phyloP scores from a whole-genome alignment of 2,329 filamentous ascomycete species.

The Chrysosporium keratinophilum region DNA sequence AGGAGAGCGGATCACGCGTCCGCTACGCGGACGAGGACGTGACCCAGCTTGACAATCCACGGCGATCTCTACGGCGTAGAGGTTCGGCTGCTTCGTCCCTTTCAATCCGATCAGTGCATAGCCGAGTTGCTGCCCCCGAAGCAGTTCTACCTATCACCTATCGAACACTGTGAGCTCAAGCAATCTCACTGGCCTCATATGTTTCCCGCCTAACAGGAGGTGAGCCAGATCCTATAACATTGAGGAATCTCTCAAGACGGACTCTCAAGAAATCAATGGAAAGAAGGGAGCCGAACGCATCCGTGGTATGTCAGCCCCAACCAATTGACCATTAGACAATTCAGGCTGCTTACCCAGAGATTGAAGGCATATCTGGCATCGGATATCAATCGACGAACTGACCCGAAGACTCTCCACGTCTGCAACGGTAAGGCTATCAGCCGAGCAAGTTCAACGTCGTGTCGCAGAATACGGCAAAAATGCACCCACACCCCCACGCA shows the following conservation, averaged over 20 bases:
- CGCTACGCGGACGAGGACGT: slow-evolving; percentile 13
- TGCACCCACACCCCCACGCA: slow-evolving; percentile 54
- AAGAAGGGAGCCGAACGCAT: neutral
- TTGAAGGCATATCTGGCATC: slow-evolving; percentile 53
- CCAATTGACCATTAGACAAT: neutral
- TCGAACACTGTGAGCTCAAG: slow-evolving; percentile 12
- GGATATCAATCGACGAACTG: slow-evolving; percentile 48
- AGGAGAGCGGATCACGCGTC: slow-evolving; percentile 10
- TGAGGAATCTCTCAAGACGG: slow-evolving; percentile 13
- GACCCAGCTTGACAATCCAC: slow-evolving; percentile 5
- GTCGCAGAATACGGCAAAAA: slow-evolving; percentile 56
- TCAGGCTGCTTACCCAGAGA: slow-evolving; percentile 4
- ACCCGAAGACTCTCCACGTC: slow-evolving; percentile 50
- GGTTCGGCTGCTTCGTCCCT: slow-evolving; percentile 13
- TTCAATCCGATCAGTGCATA: slow-evolving; percentile 13
- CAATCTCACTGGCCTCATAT: neutral
- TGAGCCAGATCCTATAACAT: slow-evolving; percentile 14
- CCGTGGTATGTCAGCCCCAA: neutral
- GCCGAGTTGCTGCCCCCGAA: slow-evolving; percentile 14
- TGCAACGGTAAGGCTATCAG: slow-evolving; percentile 48
- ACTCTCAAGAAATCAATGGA: neutral
- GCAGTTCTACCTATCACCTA: slow-evolving; percentile 16
- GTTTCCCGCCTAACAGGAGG: neutral
- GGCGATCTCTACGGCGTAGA: slow-evolving; percentile 9
- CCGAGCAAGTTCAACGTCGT: slow-evolving; percentile 46